These are phyloP conservation scores for Leccinum pellstonianum DNA, from an alignment of 768 basidiomycete genomes.

Conservation along the genomic window DNA sequence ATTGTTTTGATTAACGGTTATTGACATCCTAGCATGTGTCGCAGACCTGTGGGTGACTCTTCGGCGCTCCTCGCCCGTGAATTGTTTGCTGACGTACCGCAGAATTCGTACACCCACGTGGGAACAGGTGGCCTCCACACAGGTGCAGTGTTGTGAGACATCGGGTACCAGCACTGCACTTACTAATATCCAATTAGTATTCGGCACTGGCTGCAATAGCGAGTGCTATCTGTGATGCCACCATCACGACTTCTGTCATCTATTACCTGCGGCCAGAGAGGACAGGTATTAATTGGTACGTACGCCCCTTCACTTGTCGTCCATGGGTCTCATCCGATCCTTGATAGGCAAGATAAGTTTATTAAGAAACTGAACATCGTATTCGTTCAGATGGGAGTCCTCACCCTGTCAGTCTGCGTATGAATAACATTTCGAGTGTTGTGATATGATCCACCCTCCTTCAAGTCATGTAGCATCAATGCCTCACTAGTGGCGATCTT, in stretches of 20 bases:
- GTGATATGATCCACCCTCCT: background rate
- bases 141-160: slow-evolving; percentile 4
- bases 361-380: slow-evolving; percentile 14
- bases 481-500: slow-evolving; percentile 7
- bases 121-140: background rate
- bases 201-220: slow-evolving; percentile 9
- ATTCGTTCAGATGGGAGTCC: slow-evolving; percentile 22
- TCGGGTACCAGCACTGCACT: background rate
- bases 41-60: slow-evolving; percentile 8
- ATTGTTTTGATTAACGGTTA: background rate
- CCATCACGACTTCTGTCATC: slow-evolving; percentile 18
- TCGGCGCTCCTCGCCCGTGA: background rate
- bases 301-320: background rate
- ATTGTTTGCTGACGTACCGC: background rate
- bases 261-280: slow-evolving; percentile 17
- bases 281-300: slow-evolving; percentile 14
- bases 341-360: slow-evolving; percentile 5
- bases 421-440: background rate
- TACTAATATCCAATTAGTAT: slow-evolving; percentile 3
- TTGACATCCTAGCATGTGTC: slow-evolving; percentile 1
- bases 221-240: slow-evolving; percentile 20
- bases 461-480: slow-evolving; percentile 7
- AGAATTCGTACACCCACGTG: slow-evolving; percentile 15
- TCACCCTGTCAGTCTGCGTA: slow-evolving; percentile 14
- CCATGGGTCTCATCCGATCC: background rate